phyloP scores from a whole-genome alignment of 2,329 filamentous ascomycete species.

The Colletotrichum shisoi region DNA sequence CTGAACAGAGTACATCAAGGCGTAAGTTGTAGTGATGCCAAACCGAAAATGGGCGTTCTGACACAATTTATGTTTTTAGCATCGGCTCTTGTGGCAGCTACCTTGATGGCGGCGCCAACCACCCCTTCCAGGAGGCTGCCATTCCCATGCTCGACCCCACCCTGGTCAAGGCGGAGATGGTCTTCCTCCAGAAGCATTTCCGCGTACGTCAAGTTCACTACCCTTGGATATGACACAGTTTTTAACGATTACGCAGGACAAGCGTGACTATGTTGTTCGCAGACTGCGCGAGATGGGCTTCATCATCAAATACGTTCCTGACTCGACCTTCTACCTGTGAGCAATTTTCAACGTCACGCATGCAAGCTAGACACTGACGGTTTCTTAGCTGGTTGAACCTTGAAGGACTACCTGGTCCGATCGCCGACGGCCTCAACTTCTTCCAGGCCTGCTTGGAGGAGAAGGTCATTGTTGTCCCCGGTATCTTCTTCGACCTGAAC shows the following conservation, averaged over 20 bases:
- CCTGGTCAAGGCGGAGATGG: slow-evolving; percentile 85
- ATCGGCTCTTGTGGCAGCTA: slow-evolving; percentile 93
- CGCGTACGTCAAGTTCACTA: slow-evolving; percentile 53
- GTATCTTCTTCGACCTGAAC: slow-evolving; percentile 98
- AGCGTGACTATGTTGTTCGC: slow-evolving; percentile 88
- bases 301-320: slow-evolving; percentile 80
- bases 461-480: slow-evolving; percentile 95
- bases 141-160: slow-evolving; percentile 90
- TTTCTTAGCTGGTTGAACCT: slow-evolving; percentile 63
- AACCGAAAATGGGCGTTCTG: neutral
- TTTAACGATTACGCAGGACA: slow-evolving; percentile 62
- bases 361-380: slow-evolving; percentile 14
- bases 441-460: slow-evolving; percentile 92
- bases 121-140: slow-evolving; percentile 93
- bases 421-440: slow-evolving; percentile 94
- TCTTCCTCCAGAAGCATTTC: slow-evolving; percentile 88
- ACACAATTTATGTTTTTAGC: slow-evolving; percentile 44
- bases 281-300: slow-evolving; percentile 88
- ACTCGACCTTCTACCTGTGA: slow-evolving; percentile 94
- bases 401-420: slow-evolving; percentile 75
- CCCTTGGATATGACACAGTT: neutral
- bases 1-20: slow-evolving; percentile 82
- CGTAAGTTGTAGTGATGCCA: slow-evolving; percentile 56
- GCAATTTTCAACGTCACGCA: slow-evolving; percentile 37
- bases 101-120: slow-evolving; percentile 92